Conservation (phyloP, 352 stramenopile genomes). For the Phytophthora fragariae region DNA sequence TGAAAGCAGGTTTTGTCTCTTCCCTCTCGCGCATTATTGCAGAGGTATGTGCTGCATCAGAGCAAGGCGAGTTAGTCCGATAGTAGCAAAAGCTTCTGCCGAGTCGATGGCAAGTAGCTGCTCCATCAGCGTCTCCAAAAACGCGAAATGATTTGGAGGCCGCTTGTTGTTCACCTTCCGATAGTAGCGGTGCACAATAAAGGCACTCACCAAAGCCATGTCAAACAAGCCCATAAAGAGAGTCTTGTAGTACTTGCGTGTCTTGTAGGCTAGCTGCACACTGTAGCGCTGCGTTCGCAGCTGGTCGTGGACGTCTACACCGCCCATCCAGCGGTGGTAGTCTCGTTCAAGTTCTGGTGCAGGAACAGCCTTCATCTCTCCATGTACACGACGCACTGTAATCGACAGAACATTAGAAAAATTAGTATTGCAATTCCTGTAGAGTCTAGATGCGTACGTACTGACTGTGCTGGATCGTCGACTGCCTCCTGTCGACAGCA, state of each 20-base stretch:
- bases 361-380: no score
- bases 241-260: slow-evolving; percentile 37
- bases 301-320: slow-evolving; percentile 29
- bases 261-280: slow-evolving; percentile 16
- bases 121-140: slow-evolving; percentile 8
- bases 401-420: no score
- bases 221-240: slow-evolving; percentile 36
- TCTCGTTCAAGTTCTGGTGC: no score
- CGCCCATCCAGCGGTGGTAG: slow-evolving; percentile 11
- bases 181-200: slow-evolving; percentile 15
- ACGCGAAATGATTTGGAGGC: neutral
- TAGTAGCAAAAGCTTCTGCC: neutral
- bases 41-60: slow-evolving; percentile 8
- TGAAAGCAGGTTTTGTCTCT: neutral
- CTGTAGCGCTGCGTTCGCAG: slow-evolving; percentile 23
- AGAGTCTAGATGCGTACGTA: no score
- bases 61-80: neutral
- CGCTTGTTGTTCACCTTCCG: neutral
- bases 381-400: no score
- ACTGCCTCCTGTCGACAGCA: no score
- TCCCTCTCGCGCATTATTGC: slow-evolving; percentile 1
- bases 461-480: no score
- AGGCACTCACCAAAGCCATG: slow-evolving; percentile 33
- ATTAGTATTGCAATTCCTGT: no score
- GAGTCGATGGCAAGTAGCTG: slow-evolving; percentile 9